These are phyloP conservation scores for Phaseolus coccineus DNA, from an alignment of 331 rosid species.

Conservation along the genomic window DNA sequence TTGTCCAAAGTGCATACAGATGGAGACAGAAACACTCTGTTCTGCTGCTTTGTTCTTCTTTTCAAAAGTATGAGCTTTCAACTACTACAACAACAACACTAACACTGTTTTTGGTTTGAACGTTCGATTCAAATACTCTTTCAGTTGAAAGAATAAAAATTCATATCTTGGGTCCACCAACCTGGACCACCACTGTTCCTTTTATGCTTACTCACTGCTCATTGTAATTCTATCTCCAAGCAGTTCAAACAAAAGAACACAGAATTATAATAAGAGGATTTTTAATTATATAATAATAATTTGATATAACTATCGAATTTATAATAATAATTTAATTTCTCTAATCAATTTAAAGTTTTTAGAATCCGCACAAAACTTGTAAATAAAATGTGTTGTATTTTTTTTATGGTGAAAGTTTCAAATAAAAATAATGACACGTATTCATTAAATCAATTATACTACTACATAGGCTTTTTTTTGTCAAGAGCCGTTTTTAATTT, in stretches of 20 bases:
- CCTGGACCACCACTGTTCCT: not conserved
- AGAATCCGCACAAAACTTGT: too few relatives aligned
- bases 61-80: slow-evolving; percentile 37
- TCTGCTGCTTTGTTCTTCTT: not conserved
- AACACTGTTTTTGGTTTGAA: not conserved
- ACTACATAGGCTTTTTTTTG: too few relatives aligned
- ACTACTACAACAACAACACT: not conserved
- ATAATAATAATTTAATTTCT: too few relatives aligned
- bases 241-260: not conserved
- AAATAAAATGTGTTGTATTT: too few relatives aligned
- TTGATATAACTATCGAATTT: too few relatives aligned
- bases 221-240: not conserved
- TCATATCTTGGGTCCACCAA: not conserved
- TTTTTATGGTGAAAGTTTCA: too few relatives aligned
- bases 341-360: too few relatives aligned
- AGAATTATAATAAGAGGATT: not conserved
- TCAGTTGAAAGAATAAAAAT: not conserved
- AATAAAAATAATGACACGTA: too few relatives aligned
- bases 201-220: not conserved
- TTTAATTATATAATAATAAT: not conserved
- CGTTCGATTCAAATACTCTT: slow-evolving; percentile 15
- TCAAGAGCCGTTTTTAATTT: too few relatives aligned
- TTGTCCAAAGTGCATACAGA: not conserved
- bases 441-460: too few relatives aligned
- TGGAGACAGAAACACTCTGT: slow-evolving; percentile 8